Conservation (phyloP, 345 rosid species). For the rapeseed (Brassica napus) region Da-Ae NC_063447.1:61824501-61825000, state of each 20-base stretch:
- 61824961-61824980: constrained; percentile 63
- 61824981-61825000: constrained; percentile 58
- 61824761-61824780: background rate
- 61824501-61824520: constrained; percentile 55
- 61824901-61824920: constrained; percentile 57
- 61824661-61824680: background rate
- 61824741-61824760: background rate
- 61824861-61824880: constrained; percentile 50
- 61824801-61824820: constrained; percentile 49
- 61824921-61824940: constrained; percentile 62
- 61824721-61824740: background rate
- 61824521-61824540: constrained; percentile 66
- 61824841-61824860: constrained; percentile 49
- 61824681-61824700: background rate
- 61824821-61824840: constrained; percentile 47
- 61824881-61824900: constrained; percentile 48
- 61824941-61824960: constrained; percentile 59
- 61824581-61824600: constrained; percentile 66
- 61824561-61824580: constrained; percentile 63
- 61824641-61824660: background rate
- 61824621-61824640: background rate
- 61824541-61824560: constrained; percentile 62
- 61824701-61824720: no score
- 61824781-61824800: constrained; percentile 55
- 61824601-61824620: constrained; percentile 57